Base-by-base conservation (phyloP, 805 yeast genomes). In the Candida stauntonica region DNA sequence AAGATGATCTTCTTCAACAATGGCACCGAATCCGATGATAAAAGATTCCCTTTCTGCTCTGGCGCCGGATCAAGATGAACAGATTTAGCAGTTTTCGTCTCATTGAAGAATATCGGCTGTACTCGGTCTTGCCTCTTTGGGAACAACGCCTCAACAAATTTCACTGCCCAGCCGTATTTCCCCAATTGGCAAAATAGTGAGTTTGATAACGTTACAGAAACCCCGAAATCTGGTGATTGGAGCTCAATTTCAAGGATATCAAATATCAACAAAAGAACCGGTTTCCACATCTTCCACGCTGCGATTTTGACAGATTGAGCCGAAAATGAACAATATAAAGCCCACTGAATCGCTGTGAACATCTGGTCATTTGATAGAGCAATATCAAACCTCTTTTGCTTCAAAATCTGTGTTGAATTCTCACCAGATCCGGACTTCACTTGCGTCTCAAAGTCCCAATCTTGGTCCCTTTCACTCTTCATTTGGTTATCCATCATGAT, bases 341-440 rank as follows among this genome's bases (percentile, higher is more conserved):
- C 59, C 65, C 64, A 62, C 24, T 46, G 32, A 12, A 58, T 48
- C 2, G 54, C 60, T 5, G 38, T 39, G 61, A 64, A 55, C 3
- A 58, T 45, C 14, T 35, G 47, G 4, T 45, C 48, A 4, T 39
- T 37, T 13, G 42, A 31, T 14, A 59, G 35, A 4, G 48, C 50
- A 13, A 45, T 41, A 36, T 55, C 55, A 27, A 61, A 48, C 33
- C 59, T 45, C 15, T 48, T 47, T 31, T 57, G 54, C 31, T 38
- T 45, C 17, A 59, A 32, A 11, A 61, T 47, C 13, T 40, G 46
- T 3, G 42, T 42, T 0, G 60, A 39, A 16, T 50, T 52, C 20
- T 23, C 40, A 9, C 50, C 51, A 3, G 50, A 34, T 3, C 45
- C 32, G 20, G n/a, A n/a, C n/a, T 29, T 39, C 7, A 30, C 30